A percentile compares a stretch with the other conserved stretches of the same genome.
Evolutionary conservation across 148 eudicot species (phyloP).

Genomic region (Diospyros lotus): DNA sequence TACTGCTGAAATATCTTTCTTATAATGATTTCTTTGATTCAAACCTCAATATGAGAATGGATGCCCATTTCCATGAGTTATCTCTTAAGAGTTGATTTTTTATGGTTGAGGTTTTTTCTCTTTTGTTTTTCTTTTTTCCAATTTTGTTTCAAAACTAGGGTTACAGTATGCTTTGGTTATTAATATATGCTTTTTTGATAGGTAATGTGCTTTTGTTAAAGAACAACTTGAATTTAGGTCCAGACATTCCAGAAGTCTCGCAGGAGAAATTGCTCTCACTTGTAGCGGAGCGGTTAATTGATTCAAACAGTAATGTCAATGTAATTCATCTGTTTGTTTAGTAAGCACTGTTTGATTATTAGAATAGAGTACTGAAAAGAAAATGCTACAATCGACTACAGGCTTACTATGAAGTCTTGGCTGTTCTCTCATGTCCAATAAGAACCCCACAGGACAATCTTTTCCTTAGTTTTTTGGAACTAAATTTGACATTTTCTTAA

Average conservation of each 20-base stretch:
- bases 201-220: constrained; percentile 83
- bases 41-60: background rate
- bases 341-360: background rate
- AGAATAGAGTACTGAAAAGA: background rate
- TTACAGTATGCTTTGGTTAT: constrained; percentile 9
- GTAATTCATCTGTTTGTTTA: constrained; percentile 34
- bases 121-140: background rate
- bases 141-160: background rate
- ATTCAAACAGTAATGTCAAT: constrained; percentile 70
- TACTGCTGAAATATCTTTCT: background rate
- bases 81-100: background rate
- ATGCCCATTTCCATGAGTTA: background rate
- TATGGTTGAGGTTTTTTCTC: background rate
- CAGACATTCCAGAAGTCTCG: constrained; percentile 71
- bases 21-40: constrained; percentile 4
- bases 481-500: constrained; percentile 17
- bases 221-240: constrained; percentile 67
- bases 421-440: background rate
- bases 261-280: constrained; percentile 91
- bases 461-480: background rate
- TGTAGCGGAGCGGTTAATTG: constrained; percentile 85
- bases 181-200: constrained; percentile 21
- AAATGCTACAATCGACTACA: background rate
- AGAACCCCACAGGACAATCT: background rate
- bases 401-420: background rate